Base-by-base conservation (phyloP, 306 rosid species). In the Gillenia trifoliata region DNA sequence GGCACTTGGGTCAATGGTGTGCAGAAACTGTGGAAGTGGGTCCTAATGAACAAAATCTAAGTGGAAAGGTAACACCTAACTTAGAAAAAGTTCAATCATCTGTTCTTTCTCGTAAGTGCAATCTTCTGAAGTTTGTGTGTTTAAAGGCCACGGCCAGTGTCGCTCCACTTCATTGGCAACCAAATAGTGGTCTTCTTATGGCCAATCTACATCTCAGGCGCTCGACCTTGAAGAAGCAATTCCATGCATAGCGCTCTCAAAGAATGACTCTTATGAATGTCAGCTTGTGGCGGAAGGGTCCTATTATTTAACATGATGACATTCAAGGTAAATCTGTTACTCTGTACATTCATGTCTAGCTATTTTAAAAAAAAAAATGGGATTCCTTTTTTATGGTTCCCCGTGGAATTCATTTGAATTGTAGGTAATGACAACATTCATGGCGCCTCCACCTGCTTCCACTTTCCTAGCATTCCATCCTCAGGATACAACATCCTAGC, bases 21-120 rank as follows among this genome's bases (percentile, higher is more conserved):
- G 56, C 98, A 93, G 81, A 86, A 86, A 85, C 84, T 93, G 56
- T 93, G 98, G 98, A 93, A 85, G 81, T 93, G 98, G 98, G 7
- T 76, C 8, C 97, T 70, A 84, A 74, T 73, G 96, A 88, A 66
- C 95, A 86, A 68, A 86, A 88, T 80, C 93, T 82, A 52, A 78
- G 65, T 76, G 90, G 93, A 75, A 89, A 91, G 98, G 98, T 90
- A 82, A 77, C 56, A 66, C 40, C 77, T 67, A 4, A 33, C 59
- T 52, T 25, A 40, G 2, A 43, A 68, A 26, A 23, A 61, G 73
- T 68, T 64, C 64, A 22, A 20, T 71, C 79, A 41, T 77, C 64
- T 25, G 31, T 26, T 59, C 22, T 77, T 55, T 65, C 28, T 3
- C 47, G 52, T 73, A 49, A 55, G 8, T 66, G 73, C 55, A 69